Percentiles rank a stretch among this genome's conserved stretches.
These are phyloP conservation scores for Fusarium hostae DNA, from an alignment of 2,329 filamentous ascomycete genomes.

Conservation along the genomic window DNA sequence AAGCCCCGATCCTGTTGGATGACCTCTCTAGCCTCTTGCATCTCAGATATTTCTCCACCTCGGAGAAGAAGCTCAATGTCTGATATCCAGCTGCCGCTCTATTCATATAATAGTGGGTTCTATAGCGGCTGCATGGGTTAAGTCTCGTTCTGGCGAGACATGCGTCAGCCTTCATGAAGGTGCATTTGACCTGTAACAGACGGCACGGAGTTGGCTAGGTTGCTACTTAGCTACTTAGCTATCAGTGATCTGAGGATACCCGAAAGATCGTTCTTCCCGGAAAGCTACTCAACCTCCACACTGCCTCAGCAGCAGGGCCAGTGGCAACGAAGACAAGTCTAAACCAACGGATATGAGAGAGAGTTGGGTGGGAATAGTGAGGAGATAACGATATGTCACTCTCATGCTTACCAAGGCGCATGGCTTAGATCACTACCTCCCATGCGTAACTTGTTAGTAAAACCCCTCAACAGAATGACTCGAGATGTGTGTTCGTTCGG, in stretches of 20 bases:
- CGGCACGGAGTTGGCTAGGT: background rate
- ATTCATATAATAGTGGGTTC: conserved; percentile 3
- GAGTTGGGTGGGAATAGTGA: conserved; percentile 19
- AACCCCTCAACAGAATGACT: conserved; percentile 1
- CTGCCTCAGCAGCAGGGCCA: background rate
- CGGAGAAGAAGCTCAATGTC: conserved; percentile 6
- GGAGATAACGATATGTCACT: conserved; percentile 23
- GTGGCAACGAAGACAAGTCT: conserved; percentile 6
- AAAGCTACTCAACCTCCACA: conserved; percentile 25
- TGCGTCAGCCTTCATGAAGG: conserved; percentile 22
- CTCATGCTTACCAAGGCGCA: background rate
- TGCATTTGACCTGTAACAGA: conserved; percentile 7
- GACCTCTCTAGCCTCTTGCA: background rate
- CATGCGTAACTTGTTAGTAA: background rate
- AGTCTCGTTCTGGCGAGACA: conserved; percentile 35
- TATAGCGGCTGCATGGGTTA: conserved; percentile 19
- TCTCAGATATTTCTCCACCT: conserved; percentile 21
- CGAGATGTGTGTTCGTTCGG: conserved; percentile 3
- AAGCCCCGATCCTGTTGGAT: conserved; percentile 7
- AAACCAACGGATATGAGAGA: conserved; percentile 14
- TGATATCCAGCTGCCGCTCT: background rate
- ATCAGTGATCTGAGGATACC: conserved; percentile 11
- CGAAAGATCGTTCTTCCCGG: conserved; percentile 10
- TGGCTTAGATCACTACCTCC: background rate
- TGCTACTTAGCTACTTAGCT: background rate